Evolutionary conservation across 805 yeast genomes (phyloP).

Genomic region (Isabelozyma heimii): DNA sequence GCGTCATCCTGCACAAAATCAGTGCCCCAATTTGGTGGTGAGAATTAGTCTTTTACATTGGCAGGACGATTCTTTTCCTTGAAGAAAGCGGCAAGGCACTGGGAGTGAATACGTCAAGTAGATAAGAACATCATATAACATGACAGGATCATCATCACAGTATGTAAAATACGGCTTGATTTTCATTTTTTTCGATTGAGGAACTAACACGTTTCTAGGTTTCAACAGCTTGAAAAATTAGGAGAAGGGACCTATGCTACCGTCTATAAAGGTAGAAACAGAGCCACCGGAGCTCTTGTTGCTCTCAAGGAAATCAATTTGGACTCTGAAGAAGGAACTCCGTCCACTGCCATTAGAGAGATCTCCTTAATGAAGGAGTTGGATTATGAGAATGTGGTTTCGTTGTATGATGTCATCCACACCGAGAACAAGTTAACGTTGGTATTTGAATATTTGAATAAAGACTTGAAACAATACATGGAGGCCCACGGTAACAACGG

Average conservation of each 20-base stretch:
- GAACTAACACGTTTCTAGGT: slow-evolving; percentile 20
- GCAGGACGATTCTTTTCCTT: no score
- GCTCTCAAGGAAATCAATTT: slow-evolving; percentile 93
- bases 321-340: slow-evolving; percentile 97
- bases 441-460: slow-evolving; percentile 91
- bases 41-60: no score
- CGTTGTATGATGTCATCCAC: slow-evolving; percentile 92
- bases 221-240: slow-evolving; percentile 68
- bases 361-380: slow-evolving; percentile 93
- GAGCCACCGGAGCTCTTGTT: slow-evolving; percentile 82
- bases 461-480: slow-evolving; percentile 93
- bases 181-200: neutral
- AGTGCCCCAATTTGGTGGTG: no score
- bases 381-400: slow-evolving; percentile 88
- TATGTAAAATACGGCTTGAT: slow-evolving; percentile 18
- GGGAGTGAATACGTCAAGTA: no score
- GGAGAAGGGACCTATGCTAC: slow-evolving; percentile 98
- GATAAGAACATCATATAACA: slow-evolving; percentile 5
- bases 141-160: slow-evolving; percentile 47
- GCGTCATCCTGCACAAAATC: no score
- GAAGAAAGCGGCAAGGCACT: no score
- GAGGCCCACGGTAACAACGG: slow-evolving; percentile 77
- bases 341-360: slow-evolving; percentile 96
- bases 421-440: slow-evolving; percentile 93
- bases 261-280: slow-evolving; percentile 91